Base-by-base conservation (phyloP, 73 alveolate species). In the Uronychia binucleata region DNA sequence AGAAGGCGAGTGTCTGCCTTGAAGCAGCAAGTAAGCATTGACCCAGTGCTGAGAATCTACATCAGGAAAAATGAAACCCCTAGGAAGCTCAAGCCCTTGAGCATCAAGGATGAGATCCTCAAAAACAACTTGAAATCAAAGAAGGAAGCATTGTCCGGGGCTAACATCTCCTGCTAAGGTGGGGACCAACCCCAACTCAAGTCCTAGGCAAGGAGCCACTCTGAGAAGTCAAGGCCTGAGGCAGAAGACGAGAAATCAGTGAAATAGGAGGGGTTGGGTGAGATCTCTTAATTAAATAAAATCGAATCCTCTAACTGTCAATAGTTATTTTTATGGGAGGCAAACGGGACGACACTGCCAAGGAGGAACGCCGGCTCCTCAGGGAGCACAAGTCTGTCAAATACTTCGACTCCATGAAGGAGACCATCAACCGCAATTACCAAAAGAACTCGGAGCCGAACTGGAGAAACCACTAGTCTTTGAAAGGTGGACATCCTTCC, bases 391-490 rank as follows among this genome's bases (percentile, higher is more conserved):
- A 46, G 67, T 46, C 67, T 5, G 67, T 19, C 67, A 46, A 46
- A 46, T 46, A 46, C 19, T 46, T 46, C 19, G 96, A 90, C 59
- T 60, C 33, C 26, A 90, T 90, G 96, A 90, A 67, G 57, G 96
- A 86, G 80, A 81, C 90, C 28, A 82, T 90, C 75, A 90, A 90
- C 81, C 80, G 82, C 58, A 76, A 81, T 79, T 28, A 78, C 25
- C 86, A 90, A 30, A 86, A 86, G 57, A 82, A 86, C 81, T 75
- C 85, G 0, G 58, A 58, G 25, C 91, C 91, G 11, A 59, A 81
- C 80, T 90, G 96, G 96, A 33, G 96, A 28, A 59, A 90, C 30
- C 96, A 90, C 80, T 81, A 81, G 32, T 80, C 91, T 0, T 27
- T 90, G 31, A 85, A 90, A 59, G 96, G 67, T 46, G 19, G 19